Conservation (phyloP, 805 yeast genomes). For the Hagleromyces aurorensis region DNA sequence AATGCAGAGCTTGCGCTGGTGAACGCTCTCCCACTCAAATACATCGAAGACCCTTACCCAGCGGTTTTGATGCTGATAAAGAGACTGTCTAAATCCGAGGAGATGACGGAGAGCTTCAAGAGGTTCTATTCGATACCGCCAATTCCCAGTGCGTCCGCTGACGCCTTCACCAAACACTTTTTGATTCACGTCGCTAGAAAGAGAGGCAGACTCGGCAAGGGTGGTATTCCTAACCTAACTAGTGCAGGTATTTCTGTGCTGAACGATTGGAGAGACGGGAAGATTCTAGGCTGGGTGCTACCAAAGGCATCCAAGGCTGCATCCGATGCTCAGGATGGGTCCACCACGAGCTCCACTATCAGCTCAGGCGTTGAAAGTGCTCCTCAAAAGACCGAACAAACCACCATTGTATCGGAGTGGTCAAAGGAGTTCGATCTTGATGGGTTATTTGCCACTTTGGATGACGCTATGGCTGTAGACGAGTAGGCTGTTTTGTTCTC, state of each 20-base stretch:
- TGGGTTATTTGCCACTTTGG: conserved; percentile 50
- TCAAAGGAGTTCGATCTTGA: conserved; percentile 91
- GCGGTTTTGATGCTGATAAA: conserved; percentile 73
- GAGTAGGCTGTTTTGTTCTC: too few species aligned
- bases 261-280: conserved; percentile 96
- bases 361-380: conserved; percentile 32
- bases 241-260: conserved; percentile 77
- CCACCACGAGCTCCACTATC: conserved; percentile 29
- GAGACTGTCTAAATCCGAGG: conserved; percentile 62
- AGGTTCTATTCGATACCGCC: conserved; percentile 74
- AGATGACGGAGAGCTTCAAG: conserved; percentile 71
- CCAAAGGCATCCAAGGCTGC: conserved; percentile 50
- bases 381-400: conserved; percentile 45
- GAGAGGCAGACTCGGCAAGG: conserved; percentile 85
- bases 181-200: conserved; percentile 88
- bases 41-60: conserved; percentile 73
- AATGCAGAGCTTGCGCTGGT: conserved; percentile 84
- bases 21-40: conserved; percentile 84
- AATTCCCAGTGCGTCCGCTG: conserved; percentile 59
- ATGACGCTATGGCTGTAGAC: conserved; percentile 26
- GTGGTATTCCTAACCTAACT: conserved; percentile 85
- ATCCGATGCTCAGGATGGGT: conserved; percentile 18
- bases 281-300: conserved; percentile 82
- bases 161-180: conserved; percentile 76
- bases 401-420: conserved; percentile 84